Conservation (phyloP, 2,329 filamentous ascomycete species). For the Pezicula carpinea region DNA sequence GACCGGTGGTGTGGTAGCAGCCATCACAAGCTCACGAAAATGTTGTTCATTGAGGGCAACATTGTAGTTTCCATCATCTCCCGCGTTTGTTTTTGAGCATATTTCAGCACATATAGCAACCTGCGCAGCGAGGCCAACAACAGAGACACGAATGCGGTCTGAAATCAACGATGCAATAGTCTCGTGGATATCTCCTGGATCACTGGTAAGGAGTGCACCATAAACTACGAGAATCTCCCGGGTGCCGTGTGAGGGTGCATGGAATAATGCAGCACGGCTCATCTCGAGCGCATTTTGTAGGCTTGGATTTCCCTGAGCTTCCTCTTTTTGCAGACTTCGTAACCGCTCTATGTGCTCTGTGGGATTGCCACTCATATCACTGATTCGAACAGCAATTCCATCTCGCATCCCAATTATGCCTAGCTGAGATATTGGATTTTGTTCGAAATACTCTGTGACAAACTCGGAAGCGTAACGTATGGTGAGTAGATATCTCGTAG, state of each 20-base stretch:
- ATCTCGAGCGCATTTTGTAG: slow-evolving; percentile 96
- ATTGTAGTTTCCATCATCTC: slow-evolving; percentile 70
- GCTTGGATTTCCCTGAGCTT: slow-evolving; percentile 71
- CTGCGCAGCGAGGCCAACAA: slow-evolving; percentile 87
- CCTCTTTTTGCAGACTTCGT: slow-evolving; percentile 57
- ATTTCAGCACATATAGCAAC: slow-evolving; percentile 90
- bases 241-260: slow-evolving; percentile 89
- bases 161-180: slow-evolving; percentile 75
- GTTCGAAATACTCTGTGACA: slow-evolving; percentile 92
- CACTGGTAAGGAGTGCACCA: slow-evolving; percentile 82
- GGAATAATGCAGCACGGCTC: slow-evolving; percentile 85
- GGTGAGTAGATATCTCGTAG: slow-evolving; percentile 77
- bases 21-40: slow-evolving; percentile 84
- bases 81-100: slow-evolving; percentile 80
- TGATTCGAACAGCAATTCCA: slow-evolving; percentile 79
- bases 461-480: slow-evolving; percentile 83
- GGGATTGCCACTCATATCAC: slow-evolving; percentile 87
- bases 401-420: slow-evolving; percentile 91
- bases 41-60: slow-evolving; percentile 85
- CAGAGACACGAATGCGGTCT: slow-evolving; percentile 80
- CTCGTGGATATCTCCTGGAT: slow-evolving; percentile 92
- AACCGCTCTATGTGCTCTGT: slow-evolving; percentile 80
- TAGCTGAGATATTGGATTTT: slow-evolving; percentile 96
- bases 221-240: slow-evolving; percentile 89
- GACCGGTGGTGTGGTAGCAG: slow-evolving; percentile 82